Evolutionary conservation across 1,284 basidiomycete genomes (phyloP).

Genomic region (Irpex sp.): DNA sequence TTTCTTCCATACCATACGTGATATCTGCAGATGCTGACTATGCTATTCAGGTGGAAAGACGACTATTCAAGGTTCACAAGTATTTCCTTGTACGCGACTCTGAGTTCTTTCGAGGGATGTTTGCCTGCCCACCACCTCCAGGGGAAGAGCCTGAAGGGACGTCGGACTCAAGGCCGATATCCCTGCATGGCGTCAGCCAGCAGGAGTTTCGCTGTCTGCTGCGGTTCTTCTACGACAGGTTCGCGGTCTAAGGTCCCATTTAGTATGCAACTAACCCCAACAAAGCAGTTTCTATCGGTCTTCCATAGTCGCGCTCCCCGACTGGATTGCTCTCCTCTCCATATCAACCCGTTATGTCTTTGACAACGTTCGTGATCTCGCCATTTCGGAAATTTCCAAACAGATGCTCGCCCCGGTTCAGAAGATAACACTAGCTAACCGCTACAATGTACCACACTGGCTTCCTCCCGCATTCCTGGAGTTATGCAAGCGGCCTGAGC

Average conservation of each 20-base stretch:
- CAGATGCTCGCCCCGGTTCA: slow-evolving; percentile 29
- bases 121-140: slow-evolving; percentile 12
- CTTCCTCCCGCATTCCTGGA: slow-evolving; percentile 34
- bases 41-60: slow-evolving; percentile 24
- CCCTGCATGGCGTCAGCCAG: slow-evolving; percentile 8
- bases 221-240: slow-evolving; percentile 15
- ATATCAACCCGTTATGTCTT: slow-evolving; percentile 32
- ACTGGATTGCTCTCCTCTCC: slow-evolving; percentile 35
- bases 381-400: slow-evolving; percentile 29
- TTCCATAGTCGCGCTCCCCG: slow-evolving; percentile 21
- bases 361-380: slow-evolving; percentile 27
- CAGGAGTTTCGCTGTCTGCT: slow-evolving; percentile 12
- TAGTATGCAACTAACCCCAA: not conserved
- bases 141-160: slow-evolving; percentile 9
- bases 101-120: slow-evolving; percentile 29
- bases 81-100: slow-evolving; percentile 31
- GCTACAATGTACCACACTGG: slow-evolving; percentile 36
- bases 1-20: not conserved
- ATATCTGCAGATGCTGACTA: not conserved
- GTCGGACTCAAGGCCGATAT: slow-evolving; percentile 10
- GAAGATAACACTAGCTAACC: slow-evolving; percentile 34
- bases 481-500: slow-evolving; percentile 30
- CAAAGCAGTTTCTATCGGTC: slow-evolving; percentile 27
- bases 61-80: slow-evolving; percentile 29
- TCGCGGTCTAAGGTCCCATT: no score